A percentile compares a stretch with the other conserved stretches of the same genome.
Evolutionary conservation across 2,329 filamentous ascomycete genomes (phyloP).

Genomic region (Xylariales sp.): DNA sequence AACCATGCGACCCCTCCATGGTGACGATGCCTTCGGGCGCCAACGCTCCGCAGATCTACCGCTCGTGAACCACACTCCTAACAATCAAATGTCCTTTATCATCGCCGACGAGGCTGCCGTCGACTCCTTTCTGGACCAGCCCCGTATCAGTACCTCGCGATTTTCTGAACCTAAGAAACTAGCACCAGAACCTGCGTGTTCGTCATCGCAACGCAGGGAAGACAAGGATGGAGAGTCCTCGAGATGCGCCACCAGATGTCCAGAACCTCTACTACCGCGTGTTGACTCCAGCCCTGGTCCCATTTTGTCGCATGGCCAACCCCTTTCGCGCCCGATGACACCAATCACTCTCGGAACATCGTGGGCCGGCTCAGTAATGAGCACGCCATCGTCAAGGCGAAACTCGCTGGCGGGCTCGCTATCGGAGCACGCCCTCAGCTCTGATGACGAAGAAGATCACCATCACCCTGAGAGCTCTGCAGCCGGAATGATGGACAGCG

Average conservation of each 20-base stretch:
- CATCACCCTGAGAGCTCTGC: slow-evolving; percentile 39
- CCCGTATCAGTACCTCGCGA: slow-evolving; percentile 17
- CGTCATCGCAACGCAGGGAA: slow-evolving; percentile 12
- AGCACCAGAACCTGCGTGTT: slow-evolving; percentile 8
- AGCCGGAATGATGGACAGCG: slow-evolving; percentile 37
- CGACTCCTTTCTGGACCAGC: slow-evolving; percentile 31
- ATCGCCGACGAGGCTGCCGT: slow-evolving; percentile 46
- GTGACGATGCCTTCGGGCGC: slow-evolving; percentile 37
- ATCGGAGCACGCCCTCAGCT: slow-evolving; percentile 38
- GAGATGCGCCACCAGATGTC: slow-evolving; percentile 9
- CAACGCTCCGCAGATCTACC: slow-evolving; percentile 34
- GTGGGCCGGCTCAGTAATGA: slow-evolving; percentile 36
- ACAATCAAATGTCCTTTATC: slow-evolving; percentile 47
- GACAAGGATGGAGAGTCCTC: slow-evolving; percentile 16
- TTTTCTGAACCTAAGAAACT: slow-evolving; percentile 27
- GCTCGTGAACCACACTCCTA: slow-evolving; percentile 23
- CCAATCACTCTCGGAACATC: slow-evolving; percentile 38
- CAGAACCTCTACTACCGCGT: slow-evolving; percentile 8
- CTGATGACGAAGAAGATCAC: slow-evolving; percentile 45
- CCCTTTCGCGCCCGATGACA: slow-evolving; percentile 39
- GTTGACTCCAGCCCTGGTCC: slow-evolving; percentile 26
- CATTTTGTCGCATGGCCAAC: slow-evolving; percentile 21
- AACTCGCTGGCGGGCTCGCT: slow-evolving; percentile 46
- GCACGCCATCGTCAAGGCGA: slow-evolving; percentile 46
- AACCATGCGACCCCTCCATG: slow-evolving; percentile 40